Conservation (phyloP, 2,329 filamentous ascomycete species). For the Calonectria pauciramosa region DNA sequence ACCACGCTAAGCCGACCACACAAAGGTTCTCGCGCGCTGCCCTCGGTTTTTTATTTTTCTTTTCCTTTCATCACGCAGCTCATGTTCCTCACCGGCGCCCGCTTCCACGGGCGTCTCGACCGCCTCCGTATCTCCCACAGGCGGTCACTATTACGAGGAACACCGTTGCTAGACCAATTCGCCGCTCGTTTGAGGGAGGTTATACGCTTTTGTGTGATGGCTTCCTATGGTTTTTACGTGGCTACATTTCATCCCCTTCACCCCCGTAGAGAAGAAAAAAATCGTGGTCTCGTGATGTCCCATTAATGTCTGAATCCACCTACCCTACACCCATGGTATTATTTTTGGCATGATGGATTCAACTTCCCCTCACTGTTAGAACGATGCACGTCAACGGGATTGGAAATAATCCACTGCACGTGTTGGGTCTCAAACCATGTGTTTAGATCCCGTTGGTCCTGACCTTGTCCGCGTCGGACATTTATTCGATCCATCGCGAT, state of each 20-base stretch:
- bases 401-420: neutral
- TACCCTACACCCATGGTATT: neutral
- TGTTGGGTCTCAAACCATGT: neutral
- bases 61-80: constrained; percentile 49
- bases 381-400: neutral
- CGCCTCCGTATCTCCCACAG: constrained; percentile 41
- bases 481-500: neutral
- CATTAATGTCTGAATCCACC: neutral
- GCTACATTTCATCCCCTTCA: constrained; percentile 54
- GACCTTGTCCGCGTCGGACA: neutral
- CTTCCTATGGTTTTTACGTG: constrained; percentile 60
- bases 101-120: constrained; percentile 43
- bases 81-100: constrained; percentile 42
- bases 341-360: neutral
- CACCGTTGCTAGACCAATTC: constrained; percentile 54
- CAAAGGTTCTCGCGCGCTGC: neutral
- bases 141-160: constrained; percentile 35
- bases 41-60: constrained; percentile 21
- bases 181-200: constrained; percentile 62
- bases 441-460: neutral
- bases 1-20: neutral
- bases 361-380: neutral
- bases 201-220: constrained; percentile 55
- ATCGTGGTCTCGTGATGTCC: neutral
- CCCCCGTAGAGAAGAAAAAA: neutral